Evolutionary conservation across 2,329 filamentous ascomycete genomes (phyloP), one percentile per base, ranked within the genome.

Genomic region (Verticillium zaregamsianum): DNA sequence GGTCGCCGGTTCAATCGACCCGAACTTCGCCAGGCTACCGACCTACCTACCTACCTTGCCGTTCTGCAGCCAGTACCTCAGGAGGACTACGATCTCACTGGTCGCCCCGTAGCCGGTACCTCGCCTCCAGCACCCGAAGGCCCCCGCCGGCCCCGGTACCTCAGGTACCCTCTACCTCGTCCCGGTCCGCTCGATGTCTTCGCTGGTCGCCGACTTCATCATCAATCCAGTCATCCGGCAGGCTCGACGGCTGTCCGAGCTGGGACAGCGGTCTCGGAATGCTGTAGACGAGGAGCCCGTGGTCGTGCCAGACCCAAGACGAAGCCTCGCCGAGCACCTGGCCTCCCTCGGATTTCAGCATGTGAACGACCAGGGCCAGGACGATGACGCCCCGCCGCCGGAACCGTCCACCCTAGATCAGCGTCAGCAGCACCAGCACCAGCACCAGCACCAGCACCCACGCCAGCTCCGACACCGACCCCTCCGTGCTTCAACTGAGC

Each of bases 221-320:
- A 86, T 89, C 73, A 87, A 87, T 65, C 86, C 87, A 62, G 85
- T 89, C 68, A 75, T 89, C 67, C 84, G 86, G 72, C 86, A 89
- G 74, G 86, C 86, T 68, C 84, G 86, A 65, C 84, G 85, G 65
- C 84, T 89, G 70, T 88, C 87, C 57, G 78, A 80, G 68, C 78
- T 49, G n/a, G 45, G 17, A 49, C 45, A 49, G 20, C 45, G 45
- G 20, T 8, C 12, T 40, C 37, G n/a, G n/a, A 49, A 49, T 12
- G 20, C 45, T 11, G n/a, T 12, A 25, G 45, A 49, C 45, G 45
- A 49, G 20, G 45, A 49, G 45, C 45, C 45, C 7, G 45, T 23
- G n/a, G 20, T 23, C 20, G 45, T 49, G 11, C n/a, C 45, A 14
- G 45, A 49, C 45, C 45, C 45, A 23, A 25, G 45, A 25, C 45